These are phyloP conservation scores for Cajanus cajan DNA, from an alignment of 306 rosid species.

Conservation along the genomic window DNA sequence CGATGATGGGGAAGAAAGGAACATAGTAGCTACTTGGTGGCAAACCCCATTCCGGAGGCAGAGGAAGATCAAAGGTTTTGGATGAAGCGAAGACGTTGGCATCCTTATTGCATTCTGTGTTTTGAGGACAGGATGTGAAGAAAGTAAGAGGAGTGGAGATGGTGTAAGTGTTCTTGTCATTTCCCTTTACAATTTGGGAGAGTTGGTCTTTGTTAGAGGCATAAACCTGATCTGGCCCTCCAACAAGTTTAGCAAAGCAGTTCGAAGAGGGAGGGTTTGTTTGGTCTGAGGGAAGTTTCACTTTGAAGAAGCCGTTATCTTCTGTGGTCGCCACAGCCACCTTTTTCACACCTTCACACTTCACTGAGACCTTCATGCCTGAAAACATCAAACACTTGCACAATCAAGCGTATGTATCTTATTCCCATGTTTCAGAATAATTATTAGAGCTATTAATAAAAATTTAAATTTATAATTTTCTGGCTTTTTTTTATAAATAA, in stretches of 20 bases:
- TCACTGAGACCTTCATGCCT: constrained; percentile 63
- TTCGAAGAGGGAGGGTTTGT: constrained; percentile 19
- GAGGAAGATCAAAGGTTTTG: constrained; percentile 62
- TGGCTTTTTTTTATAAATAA: no score
- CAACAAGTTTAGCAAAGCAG: constrained; percentile 60
- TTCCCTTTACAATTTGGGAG: constrained; percentile 45
- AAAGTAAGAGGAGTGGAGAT: constrained; percentile 62
- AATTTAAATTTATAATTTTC: no score
- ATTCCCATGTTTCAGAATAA: no score
- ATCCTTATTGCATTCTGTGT: constrained; percentile 38
- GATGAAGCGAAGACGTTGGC: constrained; percentile 46
- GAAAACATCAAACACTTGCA: constrained; percentile 9
- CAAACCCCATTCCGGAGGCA: constrained; percentile 83
- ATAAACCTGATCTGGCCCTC: constrained; percentile 64
- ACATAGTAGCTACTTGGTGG: constrained; percentile 74
- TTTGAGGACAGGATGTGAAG: constrained; percentile 48
- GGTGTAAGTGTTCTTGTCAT: constrained; percentile 40
- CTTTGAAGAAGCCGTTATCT: constrained; percentile 62
- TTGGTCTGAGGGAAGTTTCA: constrained; percentile 40
- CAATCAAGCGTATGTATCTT: no score
- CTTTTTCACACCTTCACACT: constrained; percentile 57
- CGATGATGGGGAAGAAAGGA: constrained; percentile 85
- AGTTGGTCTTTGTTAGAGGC: constrained; percentile 40
- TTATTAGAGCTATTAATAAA: no score
- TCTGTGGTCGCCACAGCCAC: constrained; percentile 46